Conservation (phyloP, 148 eudicot species). For the Polygonum aviculare region DNA sequence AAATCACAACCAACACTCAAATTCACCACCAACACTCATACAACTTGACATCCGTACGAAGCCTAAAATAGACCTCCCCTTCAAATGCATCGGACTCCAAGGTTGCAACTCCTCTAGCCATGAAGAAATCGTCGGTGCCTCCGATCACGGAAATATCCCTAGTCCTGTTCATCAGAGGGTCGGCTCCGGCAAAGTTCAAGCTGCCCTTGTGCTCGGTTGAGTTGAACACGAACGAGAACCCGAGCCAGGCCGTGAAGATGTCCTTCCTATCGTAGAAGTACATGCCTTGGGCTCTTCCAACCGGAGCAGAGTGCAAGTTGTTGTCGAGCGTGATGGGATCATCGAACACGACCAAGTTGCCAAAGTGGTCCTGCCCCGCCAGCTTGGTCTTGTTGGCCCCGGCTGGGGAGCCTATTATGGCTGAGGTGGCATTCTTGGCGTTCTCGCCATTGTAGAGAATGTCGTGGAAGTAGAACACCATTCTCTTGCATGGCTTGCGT, state of each 20-base stretch:
- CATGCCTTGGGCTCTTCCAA: slow-evolving; percentile 63
- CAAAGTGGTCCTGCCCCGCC: slow-evolving; percentile 35
- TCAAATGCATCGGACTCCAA: slow-evolving; percentile 47
- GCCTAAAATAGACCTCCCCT: slow-evolving; percentile 60
- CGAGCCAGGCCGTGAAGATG: slow-evolving; percentile 46
- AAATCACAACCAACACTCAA: neutral
- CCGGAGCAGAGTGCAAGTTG: slow-evolving; percentile 38
- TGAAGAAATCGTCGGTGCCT: slow-evolving; percentile 76
- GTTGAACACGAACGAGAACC: slow-evolving; percentile 46
- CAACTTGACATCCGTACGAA: slow-evolving; percentile 43
- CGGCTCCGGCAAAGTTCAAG: slow-evolving; percentile 56
- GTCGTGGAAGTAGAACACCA: slow-evolving; percentile 52
- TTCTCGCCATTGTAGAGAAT: slow-evolving; percentile 46
- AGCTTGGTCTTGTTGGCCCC: slow-evolving; percentile 39
- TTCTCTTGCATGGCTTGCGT: slow-evolving; percentile 30
- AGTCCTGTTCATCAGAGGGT: slow-evolving; percentile 51
- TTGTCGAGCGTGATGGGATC: slow-evolving; percentile 66
- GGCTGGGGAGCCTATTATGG: slow-evolving; percentile 41
- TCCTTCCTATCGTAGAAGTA: slow-evolving; percentile 45
- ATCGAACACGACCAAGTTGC: slow-evolving; percentile 51
- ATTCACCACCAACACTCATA: slow-evolving; percentile 51
- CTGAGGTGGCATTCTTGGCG: slow-evolving; percentile 43
- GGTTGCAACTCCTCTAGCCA: slow-evolving; percentile 69
- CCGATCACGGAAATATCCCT: slow-evolving; percentile 66
- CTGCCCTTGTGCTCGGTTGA: slow-evolving; percentile 37